Evolutionary conservation across 2,329 filamentous ascomycete genomes (phyloP), one percentile per base, ranked within the genome.

Genomic region (Epichloe scottii): DNA sequence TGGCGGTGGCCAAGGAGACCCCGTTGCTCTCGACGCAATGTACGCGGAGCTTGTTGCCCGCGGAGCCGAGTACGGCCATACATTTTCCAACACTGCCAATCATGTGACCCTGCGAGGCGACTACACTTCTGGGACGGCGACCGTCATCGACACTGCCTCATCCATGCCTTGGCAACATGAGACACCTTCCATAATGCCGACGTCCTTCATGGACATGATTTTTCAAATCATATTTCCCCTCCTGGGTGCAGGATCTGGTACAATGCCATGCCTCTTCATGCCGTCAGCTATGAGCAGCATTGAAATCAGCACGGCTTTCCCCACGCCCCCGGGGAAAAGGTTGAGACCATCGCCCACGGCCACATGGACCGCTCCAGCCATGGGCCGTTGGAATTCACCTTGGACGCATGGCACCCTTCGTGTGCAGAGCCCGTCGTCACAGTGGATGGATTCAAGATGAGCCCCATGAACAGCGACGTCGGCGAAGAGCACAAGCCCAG

Each of bases 161-260:
- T 55, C 60, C 2, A 77, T 78, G 75, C 74, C 73, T 1, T 63
- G 66, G 52, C 56, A 60, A 2, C 64, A 69, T 45, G 72, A 79
- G 55, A 64, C 68, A 2, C 53, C 63, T 0, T 69, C 71, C 21
- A 65, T 70, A 45, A 58, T 76, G 4, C 73, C 76, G 35, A 68
- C 75, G 0, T 63, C 70, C 0, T 67, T 74, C 48, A 57, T 77
- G 2, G 75, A 79, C 53, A 58, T 67, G 10, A 62, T 73, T 49
- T 61, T 73, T 11, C 72, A 75, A 51, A 59, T 68, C 4, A 60
- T 63, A 0, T 67, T 70, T 26, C 58, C 69, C 3, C 67, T 68
- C 14, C 59, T 71, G 1, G 68, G 68, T 2, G 66, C 65, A 6
- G 66, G 66, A 0, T 52, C 51, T 0, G 59, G 58, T 11, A 41